These are phyloP conservation scores for Talaromyces amestolkiae DNA, from an alignment of 2,329 filamentous ascomycete species.

Conservation along the genomic window DNA sequence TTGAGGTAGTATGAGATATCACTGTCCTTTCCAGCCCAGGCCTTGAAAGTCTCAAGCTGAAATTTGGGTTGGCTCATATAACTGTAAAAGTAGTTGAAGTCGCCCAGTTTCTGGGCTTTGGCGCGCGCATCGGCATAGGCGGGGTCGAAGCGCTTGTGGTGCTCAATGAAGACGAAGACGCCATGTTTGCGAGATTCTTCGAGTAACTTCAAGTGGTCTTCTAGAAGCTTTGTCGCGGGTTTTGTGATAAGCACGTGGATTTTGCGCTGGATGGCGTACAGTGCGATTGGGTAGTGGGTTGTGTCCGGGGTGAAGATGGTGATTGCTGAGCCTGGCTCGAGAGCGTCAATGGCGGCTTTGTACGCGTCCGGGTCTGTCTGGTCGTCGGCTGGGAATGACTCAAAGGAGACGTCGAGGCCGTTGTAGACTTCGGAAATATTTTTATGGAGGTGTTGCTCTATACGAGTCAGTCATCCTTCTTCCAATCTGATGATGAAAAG, in stretches of 20 bases:
- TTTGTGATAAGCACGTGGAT: constrained; percentile 94
- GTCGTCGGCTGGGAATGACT: constrained; percentile 75
- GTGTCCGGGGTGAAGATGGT: constrained; percentile 95
- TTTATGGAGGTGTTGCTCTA: constrained; percentile 69
- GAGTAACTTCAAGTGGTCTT: constrained; percentile 74
- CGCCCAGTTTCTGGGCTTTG: constrained; percentile 72
- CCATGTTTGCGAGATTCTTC: constrained; percentile 68
- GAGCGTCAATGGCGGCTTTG: constrained; percentile 80
- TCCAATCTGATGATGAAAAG: background rate
- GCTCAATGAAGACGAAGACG: constrained; percentile 90
- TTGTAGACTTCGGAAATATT: constrained; percentile 91
- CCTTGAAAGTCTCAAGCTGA: constrained; percentile 90
- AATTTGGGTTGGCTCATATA: constrained; percentile 95
- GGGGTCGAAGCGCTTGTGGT: constrained; percentile 95
- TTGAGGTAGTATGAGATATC: constrained; percentile 97
- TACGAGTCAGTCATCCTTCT: background rate
- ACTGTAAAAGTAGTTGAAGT: constrained; percentile 98
- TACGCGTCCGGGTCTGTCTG: constrained; percentile 74
- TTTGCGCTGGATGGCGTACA: constrained; percentile 84
- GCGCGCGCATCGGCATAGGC: constrained; percentile 85
- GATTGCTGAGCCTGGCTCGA: constrained; percentile 79
- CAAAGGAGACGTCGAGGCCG: constrained; percentile 79
- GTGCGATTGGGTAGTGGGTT: constrained; percentile 86
- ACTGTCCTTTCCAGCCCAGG: constrained; percentile 86
- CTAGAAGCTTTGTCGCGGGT: constrained; percentile 81